Base-by-base conservation (phyloP, 306 rosid genomes). In the Oemleria cerasiformis region DNA sequence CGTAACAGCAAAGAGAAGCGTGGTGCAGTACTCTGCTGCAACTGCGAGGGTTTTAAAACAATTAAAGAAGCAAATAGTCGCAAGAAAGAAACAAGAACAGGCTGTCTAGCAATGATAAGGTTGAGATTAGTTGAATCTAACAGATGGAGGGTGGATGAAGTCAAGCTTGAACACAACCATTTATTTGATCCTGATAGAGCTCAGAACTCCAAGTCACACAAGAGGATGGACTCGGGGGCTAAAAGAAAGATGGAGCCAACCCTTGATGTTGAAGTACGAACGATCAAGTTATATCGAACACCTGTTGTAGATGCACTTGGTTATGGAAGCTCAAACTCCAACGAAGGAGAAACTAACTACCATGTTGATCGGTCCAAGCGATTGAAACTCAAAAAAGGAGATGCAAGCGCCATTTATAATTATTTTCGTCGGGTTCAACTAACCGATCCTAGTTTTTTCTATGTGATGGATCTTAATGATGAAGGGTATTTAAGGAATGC, bases 1-100 rank as follows among this genome's bases (percentile, higher is more conserved):
- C 94, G 97, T 41, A 91, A 94, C 86, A 94, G 97, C 88, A 91
- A 94, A 81, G 98, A 94, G 81, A 94, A 91, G 83, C 92, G 98
- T 45, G 98, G 98, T 69, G 98, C 98, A 20, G 97, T 94, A 30
- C 86, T 94, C 73, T 94, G 98, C 78, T 94, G 98, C 85, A 94
- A 87, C 71, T 88, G 92, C 75, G 98, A 91, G 81, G 98, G 98
- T 77, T 94, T 91, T 75, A 91, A 88, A 81, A 87, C 91, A 68
- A 30, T 78, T 63, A 94, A 91, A 84, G 97, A 94, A 76, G 96
- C 87, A 73, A 91, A 86, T 64, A 87, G 86, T 73, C 92, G 90
- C 15, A 84, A 96, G 83, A 94, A 91, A 79, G 96, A 94, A 84
- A 87, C 98, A 34, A 86, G 98, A 83, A 94, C 98, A 0, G 98